Evolutionary conservation across 805 yeast genomes (phyloP).

Genomic region (Diddensiella transvaalensis): DNA sequence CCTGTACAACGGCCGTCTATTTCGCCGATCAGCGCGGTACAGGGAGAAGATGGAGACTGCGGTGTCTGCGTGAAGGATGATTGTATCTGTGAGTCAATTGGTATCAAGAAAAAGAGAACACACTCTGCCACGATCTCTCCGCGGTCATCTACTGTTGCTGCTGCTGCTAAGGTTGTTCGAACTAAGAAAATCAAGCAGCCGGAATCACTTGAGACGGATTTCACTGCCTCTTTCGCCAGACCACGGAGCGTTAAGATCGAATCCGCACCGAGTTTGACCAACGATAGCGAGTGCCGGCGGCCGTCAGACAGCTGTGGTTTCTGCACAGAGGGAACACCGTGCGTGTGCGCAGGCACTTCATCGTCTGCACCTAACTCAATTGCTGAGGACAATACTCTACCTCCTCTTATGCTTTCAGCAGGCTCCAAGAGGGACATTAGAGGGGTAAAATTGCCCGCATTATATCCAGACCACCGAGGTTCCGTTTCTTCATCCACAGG

Average conservation of each 20-base stretch:
- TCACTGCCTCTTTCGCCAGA: slow-evolving; percentile 43
- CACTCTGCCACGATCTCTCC: background rate
- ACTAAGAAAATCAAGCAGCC: slow-evolving; percentile 3
- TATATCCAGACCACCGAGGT: slow-evolving; percentile 46
- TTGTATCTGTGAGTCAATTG: slow-evolving; percentile 54
- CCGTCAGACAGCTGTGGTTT: slow-evolving; percentile 78
- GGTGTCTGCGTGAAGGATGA: slow-evolving; percentile 67
- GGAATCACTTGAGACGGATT: slow-evolving; percentile 49
- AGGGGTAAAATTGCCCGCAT: slow-evolving; percentile 47
- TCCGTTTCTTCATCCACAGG: no score
- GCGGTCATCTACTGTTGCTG: no score
- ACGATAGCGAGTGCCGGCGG: no score
- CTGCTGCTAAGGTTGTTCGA: no score
- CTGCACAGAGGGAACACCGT: slow-evolving; percentile 87
- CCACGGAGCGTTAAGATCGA: slow-evolving; percentile 17
- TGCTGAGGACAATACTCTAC: slow-evolving; percentile 22
- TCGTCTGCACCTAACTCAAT: slow-evolving; percentile 26
- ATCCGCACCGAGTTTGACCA: background rate
- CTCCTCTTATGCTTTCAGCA: slow-evolving; percentile 22
- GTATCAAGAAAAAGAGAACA: slow-evolving; percentile 24
- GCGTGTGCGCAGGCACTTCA: slow-evolving; percentile 83
- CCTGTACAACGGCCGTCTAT: slow-evolving; percentile 26
- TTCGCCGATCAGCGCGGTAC: slow-evolving; percentile 1
- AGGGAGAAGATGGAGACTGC: slow-evolving; percentile 40
- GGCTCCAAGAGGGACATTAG: slow-evolving; percentile 15